Evolutionary conservation across 2,329 filamentous ascomycete genomes (phyloP), one percentile per base, ranked within the genome.

Genomic region (Aspergillus niger): DNA sequence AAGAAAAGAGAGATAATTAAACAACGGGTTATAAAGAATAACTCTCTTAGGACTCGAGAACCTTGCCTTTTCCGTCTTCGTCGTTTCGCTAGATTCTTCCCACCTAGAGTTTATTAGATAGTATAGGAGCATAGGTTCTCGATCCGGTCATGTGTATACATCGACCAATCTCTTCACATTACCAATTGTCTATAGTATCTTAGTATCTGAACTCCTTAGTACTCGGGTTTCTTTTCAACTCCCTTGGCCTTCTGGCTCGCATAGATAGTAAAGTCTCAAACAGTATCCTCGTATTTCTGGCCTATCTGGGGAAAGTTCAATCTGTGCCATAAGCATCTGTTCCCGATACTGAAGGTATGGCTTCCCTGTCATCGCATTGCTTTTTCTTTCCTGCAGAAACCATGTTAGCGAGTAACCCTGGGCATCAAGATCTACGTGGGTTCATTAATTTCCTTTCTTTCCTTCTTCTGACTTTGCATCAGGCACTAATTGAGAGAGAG

Each of bases 341-440:
- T 17, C 20, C 36, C 28, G 20, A 49, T 38, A 20, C 47, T 52
- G 32, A 51, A 54, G 51, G 44, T 55, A 61, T 36, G 39, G 11
- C 32, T 50, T 49, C 39, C 30, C n/a, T 61, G n/a, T 54, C 32
- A 30, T 43, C 36, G 32, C 47, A 20, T 51, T 55, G 15, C 28
- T 13, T 20, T 44, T 15, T 41, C 41, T 53, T 54, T 57, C 54
- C 56, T 63, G 56, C 58, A 60, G 61, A 59, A 57, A 52, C 43
- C 49, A 59, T 57, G 49, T 58, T 24, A 22, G 26, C 48, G 43
- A 13, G 41, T 20, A 43, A 54, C 49, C 30, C 47, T 44, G 11
- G 41, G 41, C 41, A 49, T 49, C 24, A 30, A 49, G 44, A 49
- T 28, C 44, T 49, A 24, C 24, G 24, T 15, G 44, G 24, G 8